Evolutionary conservation across 176 grass and related monocot species (phyloP).

Genomic region (Ampelocalamus luodianensis): DNA sequence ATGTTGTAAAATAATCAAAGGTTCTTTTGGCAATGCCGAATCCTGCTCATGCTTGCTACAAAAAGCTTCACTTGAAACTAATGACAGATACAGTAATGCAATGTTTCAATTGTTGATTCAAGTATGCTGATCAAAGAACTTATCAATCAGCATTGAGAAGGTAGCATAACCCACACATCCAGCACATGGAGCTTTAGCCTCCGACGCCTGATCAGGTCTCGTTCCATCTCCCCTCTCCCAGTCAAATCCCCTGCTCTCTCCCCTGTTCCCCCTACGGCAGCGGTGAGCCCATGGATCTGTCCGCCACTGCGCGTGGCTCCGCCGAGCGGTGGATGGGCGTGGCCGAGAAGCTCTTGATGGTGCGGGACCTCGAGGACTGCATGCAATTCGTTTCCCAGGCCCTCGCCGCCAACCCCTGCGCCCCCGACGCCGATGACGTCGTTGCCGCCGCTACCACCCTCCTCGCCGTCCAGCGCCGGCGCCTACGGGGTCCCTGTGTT

Average conservation of each 20-base stretch:
- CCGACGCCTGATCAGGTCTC: too few species aligned
- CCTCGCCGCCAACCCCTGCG: slow-evolving; percentile 20
- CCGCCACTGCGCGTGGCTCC: slow-evolving; percentile 33
- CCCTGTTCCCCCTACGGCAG: neutral
- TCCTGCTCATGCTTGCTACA: slow-evolving; percentile 37
- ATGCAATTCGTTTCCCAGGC: slow-evolving; percentile 64
- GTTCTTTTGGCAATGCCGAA: neutral
- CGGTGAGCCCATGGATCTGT: slow-evolving; percentile 35
- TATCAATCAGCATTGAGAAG: too few species aligned
- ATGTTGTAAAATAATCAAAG: slow-evolving; percentile 20
- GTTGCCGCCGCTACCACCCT: too few species aligned
- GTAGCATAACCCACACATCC: too few species aligned
- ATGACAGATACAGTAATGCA: neutral
- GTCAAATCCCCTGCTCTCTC: slow-evolving; percentile 3
- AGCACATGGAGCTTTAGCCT: too few species aligned
- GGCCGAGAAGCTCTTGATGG: neutral
- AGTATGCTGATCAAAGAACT: too few species aligned
- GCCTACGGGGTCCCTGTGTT: too few species aligned
- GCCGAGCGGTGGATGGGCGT: slow-evolving; percentile 54
- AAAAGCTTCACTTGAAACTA: slow-evolving; percentile 34
- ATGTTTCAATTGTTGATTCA: too few species aligned
- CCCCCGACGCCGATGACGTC: slow-evolving; percentile 46
- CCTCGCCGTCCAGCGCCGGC: too few species aligned
- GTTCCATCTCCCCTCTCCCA: too few species aligned
- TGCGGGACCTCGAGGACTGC: slow-evolving; percentile 57